These are phyloP conservation scores for Phytomonas francai DNA, from an alignment of 208 protist genomes.

Conservation along the genomic window DNA sequence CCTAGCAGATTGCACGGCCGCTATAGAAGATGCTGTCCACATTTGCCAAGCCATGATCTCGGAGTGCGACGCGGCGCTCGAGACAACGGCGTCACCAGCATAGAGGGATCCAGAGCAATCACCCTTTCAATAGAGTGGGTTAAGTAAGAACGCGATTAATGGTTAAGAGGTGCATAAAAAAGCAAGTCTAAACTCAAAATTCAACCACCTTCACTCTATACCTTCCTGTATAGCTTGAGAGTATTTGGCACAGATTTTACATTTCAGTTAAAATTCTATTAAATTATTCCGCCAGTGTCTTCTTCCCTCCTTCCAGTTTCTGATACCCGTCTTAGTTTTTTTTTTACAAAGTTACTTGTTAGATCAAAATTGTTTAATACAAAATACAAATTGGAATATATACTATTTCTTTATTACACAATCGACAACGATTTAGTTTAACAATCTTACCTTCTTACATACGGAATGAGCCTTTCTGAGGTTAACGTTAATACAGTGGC, in stretches of 20 bases:
- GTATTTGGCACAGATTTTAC: not conserved
- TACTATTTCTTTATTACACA: not conserved
- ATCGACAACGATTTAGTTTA: not conserved
- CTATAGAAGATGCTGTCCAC: conserved; percentile 33
- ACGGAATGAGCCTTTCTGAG: conserved; percentile 33
- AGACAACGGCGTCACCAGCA: not conserved
- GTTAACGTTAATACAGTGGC: conserved; percentile 28
- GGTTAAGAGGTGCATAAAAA: not conserved
- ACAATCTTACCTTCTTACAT: conserved; percentile 1
- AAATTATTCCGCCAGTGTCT: not conserved
- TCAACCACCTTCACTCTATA: not conserved
- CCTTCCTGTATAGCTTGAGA: not conserved
- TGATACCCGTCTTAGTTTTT: conserved; percentile 5
- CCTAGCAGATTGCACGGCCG: conserved; percentile 27
- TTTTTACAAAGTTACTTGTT: conserved; percentile 6
- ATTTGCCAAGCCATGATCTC: conserved; percentile 57
- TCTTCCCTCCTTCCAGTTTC: conserved; percentile 13
- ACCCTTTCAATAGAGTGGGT: not conserved
- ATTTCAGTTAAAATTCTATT: conserved; percentile 3
- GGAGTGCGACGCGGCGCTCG: conserved; percentile 51
- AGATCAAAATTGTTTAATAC: conserved; percentile 11
- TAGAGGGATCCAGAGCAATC: not conserved
- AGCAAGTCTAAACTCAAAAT: not conserved
- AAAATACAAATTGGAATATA: conserved; percentile 1
- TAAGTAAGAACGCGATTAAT: not conserved